Conservation (phyloP, 331 rosid genomes). For the Rhamnella rubrinervis region DNA sequence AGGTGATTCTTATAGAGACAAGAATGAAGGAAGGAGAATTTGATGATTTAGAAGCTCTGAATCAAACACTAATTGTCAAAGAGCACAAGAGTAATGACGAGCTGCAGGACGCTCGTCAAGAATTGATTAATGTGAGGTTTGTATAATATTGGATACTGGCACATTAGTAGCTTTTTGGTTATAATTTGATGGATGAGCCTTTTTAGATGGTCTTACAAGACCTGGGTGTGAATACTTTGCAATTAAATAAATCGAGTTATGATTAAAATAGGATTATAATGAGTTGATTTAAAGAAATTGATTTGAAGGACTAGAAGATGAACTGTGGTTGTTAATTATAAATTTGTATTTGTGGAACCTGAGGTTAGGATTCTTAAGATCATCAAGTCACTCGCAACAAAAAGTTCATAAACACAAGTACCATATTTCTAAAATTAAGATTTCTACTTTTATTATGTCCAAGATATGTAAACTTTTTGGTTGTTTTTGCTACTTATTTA, state of each 20-base stretch:
- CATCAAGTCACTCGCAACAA: too few species aligned
- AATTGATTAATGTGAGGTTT: constrained; percentile 50
- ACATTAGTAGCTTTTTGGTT: too few species aligned
- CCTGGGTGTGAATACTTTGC: neutral
- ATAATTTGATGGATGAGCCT: constrained; percentile 1
- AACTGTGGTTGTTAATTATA: too few species aligned
- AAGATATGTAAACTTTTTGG: too few species aligned
- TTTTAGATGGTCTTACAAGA: constrained; percentile 14
- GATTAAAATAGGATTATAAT: neutral
- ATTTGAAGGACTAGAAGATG: too few species aligned
- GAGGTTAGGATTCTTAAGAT: too few species aligned
- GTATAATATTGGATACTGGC: too few species aligned
- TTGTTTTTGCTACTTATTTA: too few species aligned
- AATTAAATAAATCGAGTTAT: neutral
- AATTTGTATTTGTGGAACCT: too few species aligned
- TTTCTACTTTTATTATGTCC: too few species aligned
- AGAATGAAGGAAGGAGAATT: constrained; percentile 79
- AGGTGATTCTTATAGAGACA: constrained; percentile 51
- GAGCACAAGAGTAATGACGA: constrained; percentile 93
- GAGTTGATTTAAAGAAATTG: neutral
- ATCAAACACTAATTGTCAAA: constrained; percentile 71
- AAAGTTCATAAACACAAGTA: too few species aligned
- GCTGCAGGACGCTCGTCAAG: constrained; percentile 94
- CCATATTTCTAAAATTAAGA: too few species aligned
- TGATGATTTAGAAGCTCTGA: constrained; percentile 60